These are phyloP conservation scores for Erysimum pusillum DNA, from an alignment of 441 rosid genomes.

Conservation along the genomic window DNA sequence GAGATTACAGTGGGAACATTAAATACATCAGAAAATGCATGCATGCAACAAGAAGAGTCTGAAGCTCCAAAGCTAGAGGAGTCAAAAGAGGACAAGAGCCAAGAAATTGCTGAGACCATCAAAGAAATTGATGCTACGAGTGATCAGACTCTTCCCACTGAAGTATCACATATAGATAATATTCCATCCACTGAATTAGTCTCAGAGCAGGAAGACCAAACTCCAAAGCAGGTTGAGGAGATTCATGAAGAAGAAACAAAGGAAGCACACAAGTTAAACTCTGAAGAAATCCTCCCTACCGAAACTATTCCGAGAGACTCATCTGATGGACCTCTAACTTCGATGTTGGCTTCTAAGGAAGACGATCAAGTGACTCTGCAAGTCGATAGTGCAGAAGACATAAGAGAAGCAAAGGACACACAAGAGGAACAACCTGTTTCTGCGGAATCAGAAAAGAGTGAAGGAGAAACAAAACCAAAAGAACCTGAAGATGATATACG, in stretches of 20 bases:
- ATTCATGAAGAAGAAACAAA: constrained; percentile 40
- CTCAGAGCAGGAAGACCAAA: constrained; percentile 41
- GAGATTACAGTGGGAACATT: constrained; percentile 7
- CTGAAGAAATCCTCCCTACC: constrained; percentile 17
- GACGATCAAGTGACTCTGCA: constrained; percentile 41
- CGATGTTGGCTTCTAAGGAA: constrained; percentile 35
- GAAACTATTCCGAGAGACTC: constrained; percentile 34
- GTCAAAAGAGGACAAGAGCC: constrained; percentile 39
- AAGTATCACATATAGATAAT: constrained; percentile 19
- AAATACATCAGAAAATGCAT: constrained; percentile 15
- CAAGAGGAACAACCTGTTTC: constrained; percentile 35
- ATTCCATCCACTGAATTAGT: constrained; percentile 36
- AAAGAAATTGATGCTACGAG: constrained; percentile 10
- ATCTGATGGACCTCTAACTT: constrained; percentile 24
- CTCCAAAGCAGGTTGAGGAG: constrained; percentile 38
- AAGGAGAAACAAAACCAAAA: constrained; percentile 18
- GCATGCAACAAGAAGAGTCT: constrained; percentile 29
- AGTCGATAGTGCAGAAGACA: constrained; percentile 40
- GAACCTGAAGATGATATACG: constrained; percentile 2
- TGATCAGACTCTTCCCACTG: constrained; percentile 32
- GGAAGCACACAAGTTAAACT: constrained; percentile 35
- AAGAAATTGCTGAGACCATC: constrained; percentile 39
- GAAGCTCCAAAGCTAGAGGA: constrained; percentile 37
- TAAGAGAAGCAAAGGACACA: constrained; percentile 8
- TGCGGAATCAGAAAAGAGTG: constrained; percentile 40